Evolutionary conservation across 495 filamentous ascomycete genomes (phyloP), one percentile per base, ranked within the genome.

Genomic region (Hyaloscypha hepaticicola): DNA sequence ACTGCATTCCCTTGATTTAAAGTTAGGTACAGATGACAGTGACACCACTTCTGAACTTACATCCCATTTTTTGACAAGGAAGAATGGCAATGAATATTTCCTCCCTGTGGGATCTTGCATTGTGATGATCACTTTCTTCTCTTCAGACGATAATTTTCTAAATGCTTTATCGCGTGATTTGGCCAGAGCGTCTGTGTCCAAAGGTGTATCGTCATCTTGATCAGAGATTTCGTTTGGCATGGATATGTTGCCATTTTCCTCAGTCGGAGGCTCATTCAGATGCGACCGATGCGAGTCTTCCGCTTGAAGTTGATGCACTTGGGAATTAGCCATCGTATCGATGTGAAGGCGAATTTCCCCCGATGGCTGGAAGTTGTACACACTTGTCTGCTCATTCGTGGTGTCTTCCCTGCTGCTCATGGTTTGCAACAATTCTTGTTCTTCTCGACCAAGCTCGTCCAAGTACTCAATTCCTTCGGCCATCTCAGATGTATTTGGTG

Each of bases 21-120:
- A 51, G 48, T 51, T 25, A 21, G 48, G 19, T n/a, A 25, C 4
- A 25, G 5, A 21, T 51, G 19, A 7, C 19, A 21, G 48, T n/a
- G 48, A 6, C 48, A 5, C 5, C 31, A 12, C 31, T 12, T 34
- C 12, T 34, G 31, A 51, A 51, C 48, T 51, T 51, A 51, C 48
- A 6, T 51, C 6, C 48, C 48, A 51, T 25, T 5, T 51, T 6
- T n/a, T 51, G 16, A 51, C 48, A 6, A 51, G 48, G 19, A 21
- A 51, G 48, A 5, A 51, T 51, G 48, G 48, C 6, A 51, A 51
- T 25, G 48, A n/a, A 16, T 51, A 51, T 51, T 51, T 51, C 48
- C 24, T 51, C 48, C 24, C 48, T 5, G 5, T 51, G 6, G 48
- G 48, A n/a, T 51, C 48, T 51, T 7, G 48, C 24, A n/a, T 51